phyloP scores from a whole-genome alignment of 2,329 filamentous ascomycete species.

The Sclerotiophoma versabilis region DNA sequence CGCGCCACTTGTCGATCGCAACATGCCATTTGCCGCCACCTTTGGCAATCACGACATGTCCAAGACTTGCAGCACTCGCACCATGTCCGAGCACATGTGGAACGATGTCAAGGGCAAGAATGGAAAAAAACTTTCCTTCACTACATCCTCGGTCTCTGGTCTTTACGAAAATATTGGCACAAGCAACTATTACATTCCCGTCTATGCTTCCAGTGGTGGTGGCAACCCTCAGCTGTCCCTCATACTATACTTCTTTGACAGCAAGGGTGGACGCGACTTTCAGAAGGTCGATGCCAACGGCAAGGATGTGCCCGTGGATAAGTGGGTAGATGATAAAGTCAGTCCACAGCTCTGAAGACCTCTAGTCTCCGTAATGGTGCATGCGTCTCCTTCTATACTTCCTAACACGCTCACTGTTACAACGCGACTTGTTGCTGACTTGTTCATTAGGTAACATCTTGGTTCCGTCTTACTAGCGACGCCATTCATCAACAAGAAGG shows the following conservation, averaged over 20 bases:
- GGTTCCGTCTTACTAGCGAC: conserved; percentile 32
- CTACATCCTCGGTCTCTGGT: conserved; percentile 53
- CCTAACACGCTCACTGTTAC: not conserved
- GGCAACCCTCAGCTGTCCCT: conserved; percentile 46
- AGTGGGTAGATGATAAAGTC: conserved; percentile 37
- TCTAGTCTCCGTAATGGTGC: not conserved
- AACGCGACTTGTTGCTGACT: not conserved
- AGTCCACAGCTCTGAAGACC: not conserved
- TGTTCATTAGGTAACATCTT: conserved; percentile 30
- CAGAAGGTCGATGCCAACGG: conserved; percentile 19
- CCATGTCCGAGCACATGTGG: conserved; percentile 37
- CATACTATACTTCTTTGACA: conserved; percentile 77
- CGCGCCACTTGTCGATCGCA: conserved; percentile 59
- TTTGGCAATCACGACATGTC: conserved; percentile 73
- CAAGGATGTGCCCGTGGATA: conserved; percentile 16
- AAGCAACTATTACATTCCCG: conserved; percentile 63
- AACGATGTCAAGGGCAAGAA: conserved; percentile 56
- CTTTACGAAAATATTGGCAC: conserved; percentile 43
- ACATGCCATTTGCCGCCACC: conserved; percentile 69
- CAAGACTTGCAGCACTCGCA: conserved; percentile 32
- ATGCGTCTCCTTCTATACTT: not conserved
- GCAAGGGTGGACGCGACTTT: conserved; percentile 36
- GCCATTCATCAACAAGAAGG: conserved; percentile 36
- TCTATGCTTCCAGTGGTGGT: conserved; percentile 53
- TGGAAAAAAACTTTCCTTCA: conserved; percentile 53